These are phyloP conservation scores for Linnemannia schmuckeri DNA, from an alignment of 192 early-diverging fungal genomes.

Conservation along the genomic window DNA sequence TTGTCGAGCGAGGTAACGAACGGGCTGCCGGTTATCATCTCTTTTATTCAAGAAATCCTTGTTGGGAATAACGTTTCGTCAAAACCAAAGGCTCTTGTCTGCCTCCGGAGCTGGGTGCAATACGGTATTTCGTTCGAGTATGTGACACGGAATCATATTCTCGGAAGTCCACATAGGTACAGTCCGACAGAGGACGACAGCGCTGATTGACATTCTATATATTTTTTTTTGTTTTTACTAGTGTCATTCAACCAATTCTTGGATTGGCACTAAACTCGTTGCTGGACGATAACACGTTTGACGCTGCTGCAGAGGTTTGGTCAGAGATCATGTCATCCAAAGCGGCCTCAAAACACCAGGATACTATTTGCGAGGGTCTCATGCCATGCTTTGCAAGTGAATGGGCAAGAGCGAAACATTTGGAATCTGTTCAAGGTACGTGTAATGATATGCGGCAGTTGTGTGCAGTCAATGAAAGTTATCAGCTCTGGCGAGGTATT, in stretches of 20 bases:
- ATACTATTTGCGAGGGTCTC: constrained; percentile 59
- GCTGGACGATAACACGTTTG: constrained; percentile 59
- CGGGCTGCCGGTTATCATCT: constrained; percentile 36
- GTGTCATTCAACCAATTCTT: constrained; percentile 58
- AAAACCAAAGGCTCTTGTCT: constrained; percentile 62
- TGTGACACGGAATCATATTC: not conserved
- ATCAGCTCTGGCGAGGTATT: no score
- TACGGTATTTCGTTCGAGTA: constrained; percentile 70
- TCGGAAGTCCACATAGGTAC: not conserved
- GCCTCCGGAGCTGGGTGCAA: constrained; percentile 68
- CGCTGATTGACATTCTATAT: not conserved
- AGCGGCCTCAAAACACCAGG: constrained; percentile 48
- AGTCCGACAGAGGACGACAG: not conserved
- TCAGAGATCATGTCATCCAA: constrained; percentile 64
- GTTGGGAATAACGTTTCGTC: constrained; percentile 30
- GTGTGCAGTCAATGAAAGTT: not conserved
- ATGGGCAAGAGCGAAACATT: constrained; percentile 58
- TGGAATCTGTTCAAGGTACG: constrained; percentile 59
- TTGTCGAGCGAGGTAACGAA: constrained; percentile 32
- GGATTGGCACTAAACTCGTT: constrained; percentile 58
- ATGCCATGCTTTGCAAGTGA: constrained; percentile 64
- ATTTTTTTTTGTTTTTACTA: constrained; percentile 13
- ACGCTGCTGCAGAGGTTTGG: constrained; percentile 65
- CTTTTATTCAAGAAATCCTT: constrained; percentile 26
- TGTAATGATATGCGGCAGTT: not conserved